Evolutionary conservation across 2,329 filamentous ascomycete genomes (phyloP).

Genomic region (Aspergillus sp.): DNA sequence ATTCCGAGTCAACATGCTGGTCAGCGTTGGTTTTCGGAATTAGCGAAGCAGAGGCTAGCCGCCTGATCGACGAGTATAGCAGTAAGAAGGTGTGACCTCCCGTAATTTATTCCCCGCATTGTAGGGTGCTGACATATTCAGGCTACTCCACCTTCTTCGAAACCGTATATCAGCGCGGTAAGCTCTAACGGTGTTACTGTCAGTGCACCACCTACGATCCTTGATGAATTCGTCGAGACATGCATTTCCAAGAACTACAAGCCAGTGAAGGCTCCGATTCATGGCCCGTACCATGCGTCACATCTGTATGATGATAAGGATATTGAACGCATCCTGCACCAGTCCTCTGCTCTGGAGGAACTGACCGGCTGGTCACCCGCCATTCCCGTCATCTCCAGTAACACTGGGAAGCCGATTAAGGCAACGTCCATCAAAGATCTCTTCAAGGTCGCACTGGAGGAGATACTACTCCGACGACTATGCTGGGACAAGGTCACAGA

Average conservation of each 20-base stretch:
- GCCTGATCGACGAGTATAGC: conserved; percentile 28
- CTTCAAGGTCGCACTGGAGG: conserved; percentile 36
- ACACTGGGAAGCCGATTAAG: conserved; percentile 35
- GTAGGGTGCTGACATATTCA: conserved; percentile 17
- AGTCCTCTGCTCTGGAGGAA: conserved; percentile 30
- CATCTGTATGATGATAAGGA: conserved; percentile 57
- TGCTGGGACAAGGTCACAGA: conserved; percentile 46
- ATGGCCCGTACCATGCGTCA: conserved; percentile 61
- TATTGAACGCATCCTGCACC: conserved; percentile 53
- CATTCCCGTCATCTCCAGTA: conserved; percentile 43
- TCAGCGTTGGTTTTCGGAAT: conserved; percentile 45
- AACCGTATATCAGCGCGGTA: conserved; percentile 61
- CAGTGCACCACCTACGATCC: conserved; percentile 59
- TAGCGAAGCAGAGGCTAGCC: conserved; percentile 32
- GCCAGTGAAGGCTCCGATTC: conserved; percentile 57
- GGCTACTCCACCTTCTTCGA: conserved; percentile 53
- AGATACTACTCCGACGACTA: conserved; percentile 43
- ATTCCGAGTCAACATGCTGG: conserved; percentile 39
- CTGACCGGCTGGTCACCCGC: conserved; percentile 30
- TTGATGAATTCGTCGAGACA: conserved; percentile 55
- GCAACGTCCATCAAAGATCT: conserved; percentile 35
- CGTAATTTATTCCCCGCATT: neutral
- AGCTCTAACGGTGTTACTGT: conserved; percentile 62
- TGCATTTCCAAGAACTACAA: conserved; percentile 53
- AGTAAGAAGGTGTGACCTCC: conserved; percentile 28